Evolutionary conservation across 352 stramenopile genomes (phyloP).

Genomic region (Globisporangium irregulare): DNA sequence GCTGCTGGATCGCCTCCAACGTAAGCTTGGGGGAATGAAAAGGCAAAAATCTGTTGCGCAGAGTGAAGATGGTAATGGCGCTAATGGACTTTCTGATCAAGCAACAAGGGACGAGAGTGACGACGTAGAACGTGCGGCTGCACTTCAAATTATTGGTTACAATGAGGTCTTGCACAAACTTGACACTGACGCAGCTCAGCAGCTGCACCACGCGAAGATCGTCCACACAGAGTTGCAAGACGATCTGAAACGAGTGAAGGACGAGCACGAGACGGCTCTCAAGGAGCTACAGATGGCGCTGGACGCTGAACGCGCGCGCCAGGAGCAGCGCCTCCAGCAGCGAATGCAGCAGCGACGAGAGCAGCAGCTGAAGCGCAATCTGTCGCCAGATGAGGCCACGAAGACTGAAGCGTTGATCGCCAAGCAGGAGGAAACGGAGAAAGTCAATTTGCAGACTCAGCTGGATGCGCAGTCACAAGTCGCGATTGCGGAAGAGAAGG

Average conservation of each 20-base stretch:
- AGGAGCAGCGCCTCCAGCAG: constrained; percentile 1
- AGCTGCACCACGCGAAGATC: neutral
- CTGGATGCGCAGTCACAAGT: constrained; percentile 1
- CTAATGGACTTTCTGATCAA: neutral
- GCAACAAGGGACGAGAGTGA: neutral
- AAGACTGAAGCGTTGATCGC: neutral
- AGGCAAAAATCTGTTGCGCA: neutral
- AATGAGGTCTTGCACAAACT: neutral
- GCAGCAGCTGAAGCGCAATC: constrained; percentile 4
- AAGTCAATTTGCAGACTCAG: neutral
- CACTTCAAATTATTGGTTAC: neutral
- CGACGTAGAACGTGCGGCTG: neutral
- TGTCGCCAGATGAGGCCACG: neutral
- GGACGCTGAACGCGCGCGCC: neutral
- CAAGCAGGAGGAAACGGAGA: constrained; percentile 1
- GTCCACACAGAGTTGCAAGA: neutral
- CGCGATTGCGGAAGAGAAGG: neutral
- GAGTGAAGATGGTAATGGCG: neutral
- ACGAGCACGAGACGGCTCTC: neutral
- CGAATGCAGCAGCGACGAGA: constrained; percentile 6
- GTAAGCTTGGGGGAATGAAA: neutral
- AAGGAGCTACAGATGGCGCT: neutral
- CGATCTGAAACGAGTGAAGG: constrained; percentile 1
- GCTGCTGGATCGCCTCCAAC: neutral
- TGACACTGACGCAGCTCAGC: neutral